These are phyloP conservation scores for Fagopyrum esculentum DNA, from an alignment of 148 eudicot species.

Conservation along the genomic window DNA sequence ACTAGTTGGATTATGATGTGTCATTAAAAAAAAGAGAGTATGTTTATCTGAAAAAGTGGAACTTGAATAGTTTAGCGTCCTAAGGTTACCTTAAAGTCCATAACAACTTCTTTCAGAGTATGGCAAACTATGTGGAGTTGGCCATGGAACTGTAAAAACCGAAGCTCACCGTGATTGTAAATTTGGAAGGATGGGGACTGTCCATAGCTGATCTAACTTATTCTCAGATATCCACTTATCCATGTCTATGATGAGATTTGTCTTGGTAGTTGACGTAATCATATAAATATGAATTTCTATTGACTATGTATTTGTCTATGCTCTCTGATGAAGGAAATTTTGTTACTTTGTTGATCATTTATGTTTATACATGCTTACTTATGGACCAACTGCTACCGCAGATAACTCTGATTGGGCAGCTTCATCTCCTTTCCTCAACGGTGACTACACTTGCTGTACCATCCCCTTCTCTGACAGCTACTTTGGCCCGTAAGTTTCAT, in stretches of 20 bases:
- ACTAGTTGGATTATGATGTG: not conserved
- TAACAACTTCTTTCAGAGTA: not conserved
- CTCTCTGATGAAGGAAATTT: not conserved
- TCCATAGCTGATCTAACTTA: not conserved
- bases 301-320: not conserved
- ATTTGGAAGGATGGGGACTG: not conserved
- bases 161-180: not conserved
- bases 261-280: not conserved
- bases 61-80: not conserved
- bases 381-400: conserved; percentile 27
- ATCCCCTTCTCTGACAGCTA: conserved; percentile 94
- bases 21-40: not conserved
- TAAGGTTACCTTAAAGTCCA: not conserved
- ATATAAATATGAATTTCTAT: not conserved
- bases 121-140: not conserved
- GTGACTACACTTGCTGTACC: conserved; percentile 96
- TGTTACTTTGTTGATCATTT: not conserved
- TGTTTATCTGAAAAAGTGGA: not conserved
- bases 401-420: conserved; percentile 86
- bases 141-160: not conserved
- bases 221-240: not conserved
- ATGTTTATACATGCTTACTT: conserved; percentile 15
- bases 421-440: conserved; percentile 93
- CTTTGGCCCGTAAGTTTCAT: conserved; percentile 81
- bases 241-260: not conserved